Evolutionary conservation across 805 yeast genomes (phyloP).

Genomic region (Starmerella powellii): DNA sequence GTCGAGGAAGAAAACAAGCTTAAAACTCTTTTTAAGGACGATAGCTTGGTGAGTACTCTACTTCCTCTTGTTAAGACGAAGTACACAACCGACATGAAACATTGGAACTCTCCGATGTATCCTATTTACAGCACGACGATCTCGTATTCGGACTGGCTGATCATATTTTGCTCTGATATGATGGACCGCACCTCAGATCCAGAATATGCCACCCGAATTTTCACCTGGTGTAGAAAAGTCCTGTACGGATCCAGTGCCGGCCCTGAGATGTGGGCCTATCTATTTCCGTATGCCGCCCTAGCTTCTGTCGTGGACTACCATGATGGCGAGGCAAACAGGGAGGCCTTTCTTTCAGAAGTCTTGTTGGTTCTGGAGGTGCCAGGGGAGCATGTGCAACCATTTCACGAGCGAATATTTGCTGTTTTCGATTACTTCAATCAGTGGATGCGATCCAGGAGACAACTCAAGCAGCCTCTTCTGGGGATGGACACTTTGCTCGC

Average conservation of each 20-base stretch:
- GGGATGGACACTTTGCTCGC: conserved; percentile 15
- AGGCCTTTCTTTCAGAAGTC: conserved; percentile 48
- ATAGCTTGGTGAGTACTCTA: conserved; percentile 10
- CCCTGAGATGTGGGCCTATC: conserved; percentile 49
- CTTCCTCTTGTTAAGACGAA: conserved; percentile 38
- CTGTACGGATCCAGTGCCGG: conserved; percentile 17
- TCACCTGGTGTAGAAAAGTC: conserved; percentile 18
- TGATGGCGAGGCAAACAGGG: conserved; percentile 26
- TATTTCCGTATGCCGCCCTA: conserved; percentile 66
- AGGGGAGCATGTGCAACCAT: conserved; percentile 41
- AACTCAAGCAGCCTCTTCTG: conserved; percentile 11
- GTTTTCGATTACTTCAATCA: conserved; percentile 73
- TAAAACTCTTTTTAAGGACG: conserved; percentile 6
- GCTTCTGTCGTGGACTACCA: conserved; percentile 44
- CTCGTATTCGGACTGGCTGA: conserved; percentile 55
- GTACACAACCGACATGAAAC: conserved; percentile 44
- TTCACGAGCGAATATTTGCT: conserved; percentile 63
- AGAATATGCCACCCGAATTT: conserved; percentile 14
- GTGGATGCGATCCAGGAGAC: conserved; percentile 38
- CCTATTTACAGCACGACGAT: conserved; percentile 46
- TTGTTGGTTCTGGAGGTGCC: conserved; percentile 35
- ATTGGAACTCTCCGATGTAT: conserved; percentile 37
- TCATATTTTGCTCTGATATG: conserved; percentile 53
- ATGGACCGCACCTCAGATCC: conserved; percentile 47
- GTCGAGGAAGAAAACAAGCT: conserved; percentile 9